Percentiles rank a stretch among this genome's conserved stretches.
Conservation (phyloP, 1,139 yeast species). For the Debaryomyces coudertii region DNA sequence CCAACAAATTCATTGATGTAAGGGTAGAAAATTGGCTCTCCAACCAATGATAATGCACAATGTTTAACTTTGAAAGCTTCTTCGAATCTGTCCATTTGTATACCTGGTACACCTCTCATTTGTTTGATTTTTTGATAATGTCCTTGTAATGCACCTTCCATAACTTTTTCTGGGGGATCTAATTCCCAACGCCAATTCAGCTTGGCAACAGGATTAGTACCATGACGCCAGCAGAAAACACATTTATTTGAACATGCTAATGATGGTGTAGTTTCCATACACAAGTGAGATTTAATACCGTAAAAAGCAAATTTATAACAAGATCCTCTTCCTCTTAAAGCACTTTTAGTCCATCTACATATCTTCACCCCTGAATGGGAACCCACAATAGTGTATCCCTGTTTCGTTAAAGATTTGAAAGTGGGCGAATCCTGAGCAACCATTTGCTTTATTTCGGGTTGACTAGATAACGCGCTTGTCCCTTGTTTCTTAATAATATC, state of each 20-base stretch:
- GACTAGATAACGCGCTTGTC: conserved; percentile 18
- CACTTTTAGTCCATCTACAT: conserved; percentile 96
- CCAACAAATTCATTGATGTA: conserved; percentile 82
- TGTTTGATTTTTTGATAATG: conserved; percentile 92
- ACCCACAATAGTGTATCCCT: conserved; percentile 91
- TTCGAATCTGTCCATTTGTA: conserved; percentile 83
- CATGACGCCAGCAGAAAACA: conserved; percentile 97
- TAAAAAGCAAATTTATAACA: conserved; percentile 92
- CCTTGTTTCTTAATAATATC: conserved; percentile 49
- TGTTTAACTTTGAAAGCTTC: conserved; percentile 89
- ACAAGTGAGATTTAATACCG: conserved; percentile 85
- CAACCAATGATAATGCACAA: conserved; percentile 90
- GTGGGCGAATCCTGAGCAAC: conserved; percentile 91
- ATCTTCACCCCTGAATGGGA: conserved; percentile 95
- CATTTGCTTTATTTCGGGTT: conserved; percentile 69
- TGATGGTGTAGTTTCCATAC: conserved; percentile 96
- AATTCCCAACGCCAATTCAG: conserved; percentile 94
- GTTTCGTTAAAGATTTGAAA: conserved; percentile 82
- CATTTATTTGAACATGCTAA: conserved; percentile 93
- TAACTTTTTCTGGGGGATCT: conserved; percentile 81
- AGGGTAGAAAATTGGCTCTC: conserved; percentile 94
- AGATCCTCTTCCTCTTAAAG: conserved; percentile 90
- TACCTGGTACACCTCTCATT: conserved; percentile 95
- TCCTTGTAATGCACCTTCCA: conserved; percentile 85
- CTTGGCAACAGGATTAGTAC: conserved; percentile 95